Percentiles rank a stretch among this genome's conserved stretches.
These are phyloP conservation scores for Pichia sp. DNA, from an alignment of 1,139 yeast genomes.

Conservation along the genomic window DNA sequence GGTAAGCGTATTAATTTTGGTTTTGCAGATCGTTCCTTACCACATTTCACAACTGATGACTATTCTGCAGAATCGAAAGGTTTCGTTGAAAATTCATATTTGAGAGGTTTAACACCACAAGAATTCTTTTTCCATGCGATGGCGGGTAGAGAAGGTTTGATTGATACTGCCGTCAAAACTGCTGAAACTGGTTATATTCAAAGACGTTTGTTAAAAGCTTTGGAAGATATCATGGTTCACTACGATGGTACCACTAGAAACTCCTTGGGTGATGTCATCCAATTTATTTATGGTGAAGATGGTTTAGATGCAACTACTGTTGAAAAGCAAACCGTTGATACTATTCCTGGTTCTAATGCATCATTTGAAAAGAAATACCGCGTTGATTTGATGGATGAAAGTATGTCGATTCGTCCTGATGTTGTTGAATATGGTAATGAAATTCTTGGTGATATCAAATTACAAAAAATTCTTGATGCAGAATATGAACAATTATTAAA, in stretches of 20 bases:
- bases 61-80: constrained; percentile 98
- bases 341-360: constrained; percentile 87
- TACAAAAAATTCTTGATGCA: constrained; percentile 74
- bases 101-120: constrained; percentile 97
- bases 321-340: constrained; percentile 93
- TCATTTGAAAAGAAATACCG: constrained; percentile 80
- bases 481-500: constrained; percentile 71
- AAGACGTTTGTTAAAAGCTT: constrained; percentile 96
- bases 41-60: constrained; percentile 97
- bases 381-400: constrained; percentile 76
- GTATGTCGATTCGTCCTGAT: constrained; percentile 58
- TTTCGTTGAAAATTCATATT: constrained; percentile 92
- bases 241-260: constrained; percentile 98
- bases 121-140: constrained; percentile 99
- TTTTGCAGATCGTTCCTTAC: constrained; percentile 89
- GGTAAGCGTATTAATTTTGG: constrained; percentile 99
- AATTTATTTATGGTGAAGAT: constrained; percentile 97
- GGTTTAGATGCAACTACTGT: constrained; percentile 98
- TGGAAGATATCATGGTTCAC: constrained; percentile 98
- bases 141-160: constrained; percentile 99
- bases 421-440: constrained; percentile 85
- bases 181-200: constrained; percentile 99
- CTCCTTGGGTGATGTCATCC: constrained; percentile 92
- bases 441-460: constrained; percentile 79
- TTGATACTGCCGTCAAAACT: constrained; percentile 92